Percentiles rank a stretch among this genome's conserved stretches.
These are phyloP conservation scores for Termitomyces sp. DNA, from an alignment of 768 basidiomycete species.

Conservation along the genomic window DNA sequence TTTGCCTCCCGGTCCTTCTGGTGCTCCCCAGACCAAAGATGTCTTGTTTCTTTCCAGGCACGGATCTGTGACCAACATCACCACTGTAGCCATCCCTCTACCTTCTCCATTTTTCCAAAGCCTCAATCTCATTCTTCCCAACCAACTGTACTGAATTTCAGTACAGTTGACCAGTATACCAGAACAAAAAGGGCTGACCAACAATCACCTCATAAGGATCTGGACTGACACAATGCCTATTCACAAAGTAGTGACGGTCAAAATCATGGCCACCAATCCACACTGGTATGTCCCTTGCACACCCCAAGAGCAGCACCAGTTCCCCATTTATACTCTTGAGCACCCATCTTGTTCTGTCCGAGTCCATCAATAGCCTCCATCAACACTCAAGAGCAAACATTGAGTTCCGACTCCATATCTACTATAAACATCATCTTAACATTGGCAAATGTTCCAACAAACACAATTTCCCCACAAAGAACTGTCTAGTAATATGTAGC, in stretches of 20 bases:
- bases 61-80: conserved; percentile 2
- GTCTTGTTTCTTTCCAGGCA: neutral
- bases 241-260: conserved; percentile 25
- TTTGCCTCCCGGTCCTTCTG: neutral
- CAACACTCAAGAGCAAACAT: neutral
- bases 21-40: neutral
- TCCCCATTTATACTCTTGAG: conserved; percentile 18
- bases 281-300: conserved; percentile 13
- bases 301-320: conserved; percentile 14
- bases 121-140: conserved; percentile 10
- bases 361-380: neutral
- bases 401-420: conserved; percentile 8
- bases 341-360: conserved; percentile 22
- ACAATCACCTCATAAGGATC: conserved; percentile 17
- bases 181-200: conserved; percentile 20
- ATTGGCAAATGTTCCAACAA: neutral
- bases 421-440: conserved; percentile 2
- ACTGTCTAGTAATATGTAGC: too few species aligned
- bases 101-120: conserved; percentile 16
- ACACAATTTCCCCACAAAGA: too few species aligned
- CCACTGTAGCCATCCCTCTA: conserved; percentile 4
- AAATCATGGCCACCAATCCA: conserved; percentile 17
- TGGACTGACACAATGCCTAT: neutral
- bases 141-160: conserved; percentile 7
- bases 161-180: conserved; percentile 20